Conservation (phyloP, 768 basidiomycete genomes). For the Infundibulicybe gibba region DNA sequence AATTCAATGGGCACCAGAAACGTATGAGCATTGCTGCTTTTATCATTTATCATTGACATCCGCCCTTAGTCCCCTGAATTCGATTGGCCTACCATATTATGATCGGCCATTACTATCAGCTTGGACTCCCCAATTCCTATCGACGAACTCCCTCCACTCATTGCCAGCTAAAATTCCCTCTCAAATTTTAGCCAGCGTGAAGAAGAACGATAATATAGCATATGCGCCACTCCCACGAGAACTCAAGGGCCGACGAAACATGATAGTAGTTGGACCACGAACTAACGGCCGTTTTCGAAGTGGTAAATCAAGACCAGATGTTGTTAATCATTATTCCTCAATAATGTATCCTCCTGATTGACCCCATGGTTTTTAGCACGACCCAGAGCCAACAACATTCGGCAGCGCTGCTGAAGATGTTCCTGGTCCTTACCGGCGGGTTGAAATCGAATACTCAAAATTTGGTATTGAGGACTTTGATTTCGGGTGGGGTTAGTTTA, state of each 20-base stretch:
- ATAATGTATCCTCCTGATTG: neutral
- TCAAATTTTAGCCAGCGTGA: slow-evolving; percentile 74
- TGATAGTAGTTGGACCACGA: slow-evolving; percentile 50
- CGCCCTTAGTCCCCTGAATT: slow-evolving; percentile 71
- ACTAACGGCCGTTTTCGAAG: slow-evolving; percentile 83
- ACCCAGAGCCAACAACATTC: slow-evolving; percentile 53
- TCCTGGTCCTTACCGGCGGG: slow-evolving; percentile 81
- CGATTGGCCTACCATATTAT: slow-evolving; percentile 88
- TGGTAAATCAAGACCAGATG: slow-evolving; percentile 53
- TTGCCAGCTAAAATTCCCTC: slow-evolving; percentile 77
- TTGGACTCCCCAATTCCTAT: slow-evolving; percentile 45
- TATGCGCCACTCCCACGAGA: slow-evolving; percentile 89
- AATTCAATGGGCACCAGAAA: slow-evolving; percentile 79
- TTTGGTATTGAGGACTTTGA: slow-evolving; percentile 99
- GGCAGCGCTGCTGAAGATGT: slow-evolving; percentile 57
- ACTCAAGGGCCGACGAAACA: slow-evolving; percentile 78
- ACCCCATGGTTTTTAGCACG: slow-evolving; percentile 30
- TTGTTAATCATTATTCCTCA: slow-evolving; percentile 28
- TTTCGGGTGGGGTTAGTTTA: slow-evolving; percentile 65
- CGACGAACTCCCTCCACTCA: slow-evolving; percentile 47
- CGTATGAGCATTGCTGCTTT: slow-evolving; percentile 56
- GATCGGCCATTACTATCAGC: slow-evolving; percentile 70
- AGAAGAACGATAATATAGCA: slow-evolving; percentile 83
- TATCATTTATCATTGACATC: neutral
- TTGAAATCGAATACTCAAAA: slow-evolving; percentile 97